These are phyloP conservation scores for Barbatosphaeria neglecta DNA, from an alignment of 495 filamentous ascomycete genomes.

Conservation along the genomic window DNA sequence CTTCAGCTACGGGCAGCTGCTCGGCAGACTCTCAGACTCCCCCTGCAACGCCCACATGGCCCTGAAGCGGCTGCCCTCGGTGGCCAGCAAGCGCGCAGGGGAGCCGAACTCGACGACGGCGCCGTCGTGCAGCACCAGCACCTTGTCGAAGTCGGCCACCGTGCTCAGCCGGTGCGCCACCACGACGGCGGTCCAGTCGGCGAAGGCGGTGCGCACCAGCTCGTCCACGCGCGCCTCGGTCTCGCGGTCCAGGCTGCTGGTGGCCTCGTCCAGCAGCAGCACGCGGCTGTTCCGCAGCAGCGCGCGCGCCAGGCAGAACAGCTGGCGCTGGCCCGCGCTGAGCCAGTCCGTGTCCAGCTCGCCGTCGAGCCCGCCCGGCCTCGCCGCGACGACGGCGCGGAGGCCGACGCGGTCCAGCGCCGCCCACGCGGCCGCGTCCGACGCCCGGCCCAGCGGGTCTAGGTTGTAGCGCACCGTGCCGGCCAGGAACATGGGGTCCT, in stretches of 20 bases:
- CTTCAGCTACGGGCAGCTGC: too few relatives aligned
- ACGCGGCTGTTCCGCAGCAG: conserved; percentile 64
- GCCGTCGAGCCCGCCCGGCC: conserved; percentile 4
- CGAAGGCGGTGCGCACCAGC: conserved; percentile 58
- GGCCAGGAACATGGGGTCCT: conserved; percentile 42
- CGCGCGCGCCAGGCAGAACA: conserved; percentile 59
- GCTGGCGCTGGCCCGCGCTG: conserved; percentile 50
- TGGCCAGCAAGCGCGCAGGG: conserved; percentile 11
- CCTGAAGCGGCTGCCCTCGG: too few relatives aligned
- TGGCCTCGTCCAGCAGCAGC: conserved; percentile 78
- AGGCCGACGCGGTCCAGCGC: conserved; percentile 45
- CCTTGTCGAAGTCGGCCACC: conserved; percentile 57
- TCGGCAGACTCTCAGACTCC: too few relatives aligned
- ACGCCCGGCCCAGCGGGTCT: too few relatives aligned
- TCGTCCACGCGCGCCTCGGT: conserved; percentile 61
- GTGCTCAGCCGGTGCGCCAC: conserved; percentile 64
- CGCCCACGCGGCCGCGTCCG: too few relatives aligned
- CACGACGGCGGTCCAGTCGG: conserved; percentile 64
- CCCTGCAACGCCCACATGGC: too few relatives aligned
- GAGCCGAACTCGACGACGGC: conserved; percentile 43
- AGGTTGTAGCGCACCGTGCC: conserved; percentile 41
- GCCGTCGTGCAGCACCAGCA: conserved; percentile 53
- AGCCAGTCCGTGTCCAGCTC: conserved; percentile 15
- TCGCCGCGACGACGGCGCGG: conserved; percentile 27
- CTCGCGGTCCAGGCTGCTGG: conserved; percentile 63